Evolutionary conservation across 179 eudicot species (phyloP).

Genomic region (Beta corolliflora): DNA sequence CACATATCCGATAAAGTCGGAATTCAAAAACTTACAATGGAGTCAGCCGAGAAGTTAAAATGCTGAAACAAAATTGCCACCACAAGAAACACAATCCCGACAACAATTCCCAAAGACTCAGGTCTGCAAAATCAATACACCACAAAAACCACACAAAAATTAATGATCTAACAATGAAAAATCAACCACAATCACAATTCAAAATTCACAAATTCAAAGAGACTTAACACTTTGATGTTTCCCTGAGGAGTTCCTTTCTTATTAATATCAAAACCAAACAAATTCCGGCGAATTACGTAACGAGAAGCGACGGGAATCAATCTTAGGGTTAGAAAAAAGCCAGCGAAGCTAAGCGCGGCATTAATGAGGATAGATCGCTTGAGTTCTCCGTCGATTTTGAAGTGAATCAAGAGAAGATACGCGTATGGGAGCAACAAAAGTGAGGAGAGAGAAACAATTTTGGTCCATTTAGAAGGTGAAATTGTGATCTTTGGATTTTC

Average conservation of each 20-base stretch:
- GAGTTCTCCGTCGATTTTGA: slow-evolving; percentile 49
- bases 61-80: slow-evolving; percentile 82
- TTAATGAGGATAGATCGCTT: slow-evolving; percentile 69
- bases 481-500: slow-evolving; percentile 50
- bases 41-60: slow-evolving; percentile 88
- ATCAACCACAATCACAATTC: background rate
- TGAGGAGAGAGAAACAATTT: slow-evolving; percentile 45
- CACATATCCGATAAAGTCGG: background rate
- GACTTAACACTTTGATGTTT: slow-evolving; percentile 66
- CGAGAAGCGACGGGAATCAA: slow-evolving; percentile 86
- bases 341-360: slow-evolving; percentile 55
- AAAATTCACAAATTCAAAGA: background rate
- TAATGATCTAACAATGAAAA: too few relatives aligned
- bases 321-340: slow-evolving; percentile 52
- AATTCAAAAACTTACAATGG: slow-evolving; percentile 55
- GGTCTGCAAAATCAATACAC: slow-evolving; percentile 65
- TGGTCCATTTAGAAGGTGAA: slow-evolving; percentile 46
- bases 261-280: slow-evolving; percentile 91
- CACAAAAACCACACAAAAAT: background rate
- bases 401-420: slow-evolving; percentile 55
- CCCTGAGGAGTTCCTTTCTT: slow-evolving; percentile 92
- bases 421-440: slow-evolving; percentile 64
- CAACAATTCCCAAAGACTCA: slow-evolving; percentile 85
- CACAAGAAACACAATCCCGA: slow-evolving; percentile 83
- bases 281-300: slow-evolving; percentile 65